These are phyloP conservation scores for Triticum turgidum DNA, from an alignment of 176 grass and related monocot species.

Conservation along the genomic window DNA sequence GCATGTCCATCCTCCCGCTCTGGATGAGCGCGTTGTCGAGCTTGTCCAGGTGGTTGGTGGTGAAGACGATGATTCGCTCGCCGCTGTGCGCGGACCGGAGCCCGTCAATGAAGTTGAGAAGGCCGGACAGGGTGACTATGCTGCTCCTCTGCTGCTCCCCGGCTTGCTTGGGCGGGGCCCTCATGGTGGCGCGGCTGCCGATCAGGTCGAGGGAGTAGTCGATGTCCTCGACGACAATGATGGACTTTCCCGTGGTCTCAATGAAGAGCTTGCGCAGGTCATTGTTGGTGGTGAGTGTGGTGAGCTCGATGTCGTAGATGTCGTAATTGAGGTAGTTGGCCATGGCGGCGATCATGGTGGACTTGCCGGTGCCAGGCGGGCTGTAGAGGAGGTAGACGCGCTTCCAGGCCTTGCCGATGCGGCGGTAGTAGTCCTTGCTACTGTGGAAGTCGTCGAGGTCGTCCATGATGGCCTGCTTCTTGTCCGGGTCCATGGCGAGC, in stretches of 20 bases:
- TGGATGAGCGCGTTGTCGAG: too few relatives aligned
- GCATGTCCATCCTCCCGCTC: too few relatives aligned
- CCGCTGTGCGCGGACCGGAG: too few relatives aligned
- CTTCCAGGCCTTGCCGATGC: constrained; percentile 53
- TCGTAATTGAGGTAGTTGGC: constrained; percentile 47
- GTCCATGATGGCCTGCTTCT: constrained; percentile 33
- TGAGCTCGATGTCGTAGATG: constrained; percentile 46
- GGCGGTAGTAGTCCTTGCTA: constrained; percentile 32
- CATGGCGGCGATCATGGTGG: constrained; percentile 44
- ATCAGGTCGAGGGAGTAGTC: constrained; percentile 70
- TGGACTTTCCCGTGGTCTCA: constrained; percentile 43
- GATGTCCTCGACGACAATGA: constrained; percentile 88
- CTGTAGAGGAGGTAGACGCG: constrained; percentile 48
- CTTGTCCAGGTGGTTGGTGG: too few relatives aligned
- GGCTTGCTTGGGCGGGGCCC: too few relatives aligned
- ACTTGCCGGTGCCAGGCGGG: constrained; percentile 50
- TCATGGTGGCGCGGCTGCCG: neutral
- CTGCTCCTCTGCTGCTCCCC: too few relatives aligned
- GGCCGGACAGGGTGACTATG: too few relatives aligned
- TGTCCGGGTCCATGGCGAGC: constrained; percentile 9
- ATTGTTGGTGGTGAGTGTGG: constrained; percentile 35
- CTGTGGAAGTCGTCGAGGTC: constrained; percentile 35
- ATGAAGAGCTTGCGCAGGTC: constrained; percentile 49
- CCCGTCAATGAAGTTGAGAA: too few relatives aligned
- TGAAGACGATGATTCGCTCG: too few relatives aligned